These are phyloP conservation scores for Aspergillus flavus DNA, from an alignment of 2,329 filamentous ascomycete species.

Conservation along the genomic window DNA sequence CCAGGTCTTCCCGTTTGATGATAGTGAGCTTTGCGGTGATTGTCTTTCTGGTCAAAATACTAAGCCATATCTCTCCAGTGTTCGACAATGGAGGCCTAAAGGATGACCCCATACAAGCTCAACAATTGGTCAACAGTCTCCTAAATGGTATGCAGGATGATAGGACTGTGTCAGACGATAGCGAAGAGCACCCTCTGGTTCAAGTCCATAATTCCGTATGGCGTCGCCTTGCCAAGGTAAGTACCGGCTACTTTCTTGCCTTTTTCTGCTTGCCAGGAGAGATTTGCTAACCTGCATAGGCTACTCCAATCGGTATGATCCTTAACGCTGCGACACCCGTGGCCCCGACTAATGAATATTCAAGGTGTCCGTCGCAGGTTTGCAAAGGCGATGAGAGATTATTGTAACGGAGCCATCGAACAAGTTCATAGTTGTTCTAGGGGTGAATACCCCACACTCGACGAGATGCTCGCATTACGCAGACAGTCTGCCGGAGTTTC, in stretches of 20 bases:
- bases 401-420: constrained; percentile 19
- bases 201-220: constrained; percentile 33
- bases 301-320: constrained; percentile 13
- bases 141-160: constrained; percentile 23
- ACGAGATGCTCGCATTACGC: constrained; percentile 21
- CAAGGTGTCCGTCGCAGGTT: constrained; percentile 18
- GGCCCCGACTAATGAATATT: not conserved
- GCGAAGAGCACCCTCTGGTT: constrained; percentile 17
- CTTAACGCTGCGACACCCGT: not conserved
- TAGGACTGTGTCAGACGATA: constrained; percentile 14
- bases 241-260: not conserved
- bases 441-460: constrained; percentile 14
- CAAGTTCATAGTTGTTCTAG: constrained; percentile 21
- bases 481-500: constrained; percentile 23
- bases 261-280: not conserved
- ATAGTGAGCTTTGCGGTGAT: constrained; percentile 8
- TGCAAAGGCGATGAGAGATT: constrained; percentile 18
- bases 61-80: constrained; percentile 16
- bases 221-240: constrained; percentile 23
- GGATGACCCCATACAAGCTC: constrained; percentile 24
- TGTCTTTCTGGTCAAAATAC: not conserved
- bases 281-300: constrained; percentile 4
- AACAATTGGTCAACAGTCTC: constrained; percentile 26
- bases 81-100: constrained; percentile 36
- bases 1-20: constrained; percentile 21